Evolutionary conservation across 169 alveolate genomes (phyloP), one percentile per base, ranked within the genome.

Genomic region (Amoebophrya sp.): DNA sequence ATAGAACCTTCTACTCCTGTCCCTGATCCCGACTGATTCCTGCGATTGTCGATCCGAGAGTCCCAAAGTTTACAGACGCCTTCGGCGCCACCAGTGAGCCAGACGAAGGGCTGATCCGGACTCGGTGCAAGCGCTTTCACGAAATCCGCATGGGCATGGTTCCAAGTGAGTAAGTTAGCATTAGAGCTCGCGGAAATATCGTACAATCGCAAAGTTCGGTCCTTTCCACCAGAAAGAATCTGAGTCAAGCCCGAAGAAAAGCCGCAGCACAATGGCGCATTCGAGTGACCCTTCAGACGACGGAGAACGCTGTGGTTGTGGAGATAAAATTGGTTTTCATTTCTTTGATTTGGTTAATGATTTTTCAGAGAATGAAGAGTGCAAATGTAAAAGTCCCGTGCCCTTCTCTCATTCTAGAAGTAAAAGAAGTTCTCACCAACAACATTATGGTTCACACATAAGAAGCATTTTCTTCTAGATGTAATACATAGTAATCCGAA

Each of bases 141-240:
- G 83, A 65, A 65, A 65, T 65, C 83, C 39, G 83, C 83, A 36
- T 65, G 83, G 38, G 83, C 83, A 36, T 65, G 83, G 83, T 65
- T 65, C 83, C 83, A 65, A 29, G 83, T 65, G 33, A 65, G 2
- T 1, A 65, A 1, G 65, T 6, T 12, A 1, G 33, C 83, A 36
- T 1, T 65, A 26, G 33, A 29, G 83, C 39, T 12, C 10, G 83
- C 0, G 83, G 83, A 65, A 36, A 65, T 65, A 18, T 65, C 83
- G 33, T 65, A 65, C 2, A 65, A 36, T 6, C 83, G 83, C 83
- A 65, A 26, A 10, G 83, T 65, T 6, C 83, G 2, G 83, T 65
- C 83, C 83, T 65, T 65, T 10, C 36, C 83, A 36, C 83, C 83
- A 26, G 83, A 65, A 6, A 65, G 26, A 65, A 65, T 65, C 26